Percentiles rank a stretch among this genome's conserved stretches.
Conservation (phyloP, 2,329 filamentous ascomycete genomes). For the Raffaelea arxii region DNA sequence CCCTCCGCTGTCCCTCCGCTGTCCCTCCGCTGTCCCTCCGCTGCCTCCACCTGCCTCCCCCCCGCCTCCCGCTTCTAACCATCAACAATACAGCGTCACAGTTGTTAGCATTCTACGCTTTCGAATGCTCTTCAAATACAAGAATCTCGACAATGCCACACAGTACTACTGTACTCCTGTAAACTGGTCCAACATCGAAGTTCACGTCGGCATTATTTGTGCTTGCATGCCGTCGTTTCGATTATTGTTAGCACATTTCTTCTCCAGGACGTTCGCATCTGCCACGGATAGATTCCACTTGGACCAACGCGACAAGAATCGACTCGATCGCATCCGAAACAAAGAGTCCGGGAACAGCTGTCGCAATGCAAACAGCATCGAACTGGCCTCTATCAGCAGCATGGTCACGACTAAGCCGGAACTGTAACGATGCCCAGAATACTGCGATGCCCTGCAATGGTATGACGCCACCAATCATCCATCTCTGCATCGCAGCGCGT, state of each 20-base stretch:
- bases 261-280: conserved; percentile 15
- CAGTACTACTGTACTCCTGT: conserved; percentile 20
- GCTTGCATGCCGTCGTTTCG: conserved; percentile 23
- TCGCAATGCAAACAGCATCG: too few species aligned
- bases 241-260: conserved; percentile 18
- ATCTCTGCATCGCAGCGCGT: conserved; percentile 25
- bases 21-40: background rate
- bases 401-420: too few species aligned
- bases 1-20: background rate
- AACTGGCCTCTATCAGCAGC: too few species aligned
- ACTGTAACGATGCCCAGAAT: too few species aligned
- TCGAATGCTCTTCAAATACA: conserved; percentile 18
- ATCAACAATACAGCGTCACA: conserved; percentile 18
- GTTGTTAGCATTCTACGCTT: conserved; percentile 23
- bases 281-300: conserved; percentile 1
- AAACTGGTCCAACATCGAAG: conserved; percentile 23
- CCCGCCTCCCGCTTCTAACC: background rate
- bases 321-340: background rate
- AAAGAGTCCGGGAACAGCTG: too few species aligned
- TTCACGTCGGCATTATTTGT: conserved; percentile 24
- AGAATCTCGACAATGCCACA: conserved; percentile 18
- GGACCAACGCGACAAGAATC: background rate
- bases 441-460: too few species aligned
- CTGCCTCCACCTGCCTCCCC: too few species aligned
- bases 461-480: background rate